phyloP scores from a whole-genome alignment of 306 rosid species.

The Trifolium dubium region DNA sequence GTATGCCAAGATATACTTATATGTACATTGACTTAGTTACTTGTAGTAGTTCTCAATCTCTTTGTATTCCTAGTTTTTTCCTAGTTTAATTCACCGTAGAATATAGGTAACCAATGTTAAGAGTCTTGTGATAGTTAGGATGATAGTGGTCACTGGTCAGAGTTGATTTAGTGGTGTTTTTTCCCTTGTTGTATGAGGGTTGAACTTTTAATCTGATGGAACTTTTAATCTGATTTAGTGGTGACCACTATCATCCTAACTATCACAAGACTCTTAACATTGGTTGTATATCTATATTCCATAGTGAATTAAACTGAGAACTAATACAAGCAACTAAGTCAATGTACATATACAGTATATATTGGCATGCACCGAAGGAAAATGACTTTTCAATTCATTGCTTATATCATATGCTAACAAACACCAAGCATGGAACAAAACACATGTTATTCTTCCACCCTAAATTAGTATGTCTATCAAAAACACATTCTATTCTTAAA shows the following conservation, averaged over 20 bases:
- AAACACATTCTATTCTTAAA: not conserved
- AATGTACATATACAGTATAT: too few species aligned
- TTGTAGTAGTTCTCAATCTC: not conserved
- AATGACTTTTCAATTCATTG: not conserved
- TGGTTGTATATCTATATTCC: not conserved
- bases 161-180: not conserved
- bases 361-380: not conserved
- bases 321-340: not conserved
- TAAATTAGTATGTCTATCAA: not conserved
- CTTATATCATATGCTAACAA: not conserved
- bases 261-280: constrained; percentile 10
- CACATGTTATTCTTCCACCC: not conserved
- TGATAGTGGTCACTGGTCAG: not conserved
- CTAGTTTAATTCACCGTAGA: too few species aligned
- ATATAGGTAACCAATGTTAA: not conserved
- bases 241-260: not conserved
- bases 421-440: not conserved
- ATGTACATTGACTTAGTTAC: not conserved
- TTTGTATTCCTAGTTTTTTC: not conserved
- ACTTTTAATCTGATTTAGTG: not conserved
- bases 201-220: not conserved
- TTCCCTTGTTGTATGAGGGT: not conserved
- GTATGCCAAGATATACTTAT: not conserved
- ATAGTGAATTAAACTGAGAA: too few species aligned
- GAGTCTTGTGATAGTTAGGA: constrained; percentile 1